phyloP scores from a whole-genome alignment of 2,329 filamentous ascomycete species.

The Pseudogymnoascus sp. region DNA sequence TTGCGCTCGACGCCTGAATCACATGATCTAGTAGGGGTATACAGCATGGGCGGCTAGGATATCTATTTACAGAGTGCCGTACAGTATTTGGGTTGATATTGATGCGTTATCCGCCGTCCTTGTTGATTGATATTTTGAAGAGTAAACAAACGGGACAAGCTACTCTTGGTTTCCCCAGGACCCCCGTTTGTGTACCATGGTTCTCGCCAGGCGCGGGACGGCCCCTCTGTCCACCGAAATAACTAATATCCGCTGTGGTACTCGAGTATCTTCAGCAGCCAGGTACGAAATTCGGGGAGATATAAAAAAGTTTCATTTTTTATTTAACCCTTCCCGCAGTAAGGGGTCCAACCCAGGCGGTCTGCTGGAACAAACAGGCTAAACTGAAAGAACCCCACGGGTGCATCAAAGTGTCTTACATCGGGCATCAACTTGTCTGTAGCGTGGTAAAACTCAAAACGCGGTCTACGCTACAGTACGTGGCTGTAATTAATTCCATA shows the following conservation, averaged over 20 bases:
- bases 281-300: neutral
- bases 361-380: neutral
- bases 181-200: neutral
- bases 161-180: neutral
- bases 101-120: neutral
- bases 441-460: neutral
- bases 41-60: neutral
- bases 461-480: neutral
- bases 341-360: neutral
- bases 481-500: slow-evolving; percentile 3
- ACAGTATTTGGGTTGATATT: neutral
- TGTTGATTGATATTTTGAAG: neutral
- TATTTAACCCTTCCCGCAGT: neutral
- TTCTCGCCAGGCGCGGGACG: neutral
- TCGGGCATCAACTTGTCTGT: slow-evolving; percentile 4
- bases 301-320: slow-evolving; percentile 3
- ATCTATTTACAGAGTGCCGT: neutral
- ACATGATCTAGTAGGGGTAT: neutral
- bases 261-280: neutral
- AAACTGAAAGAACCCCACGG: neutral
- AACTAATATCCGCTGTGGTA: neutral
- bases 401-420: neutral
- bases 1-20: neutral
- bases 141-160: neutral
- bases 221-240: neutral